Evolutionary conservation across 176 grass and related monocot species (phyloP).

Genomic region (Stipa capillata): DNA sequence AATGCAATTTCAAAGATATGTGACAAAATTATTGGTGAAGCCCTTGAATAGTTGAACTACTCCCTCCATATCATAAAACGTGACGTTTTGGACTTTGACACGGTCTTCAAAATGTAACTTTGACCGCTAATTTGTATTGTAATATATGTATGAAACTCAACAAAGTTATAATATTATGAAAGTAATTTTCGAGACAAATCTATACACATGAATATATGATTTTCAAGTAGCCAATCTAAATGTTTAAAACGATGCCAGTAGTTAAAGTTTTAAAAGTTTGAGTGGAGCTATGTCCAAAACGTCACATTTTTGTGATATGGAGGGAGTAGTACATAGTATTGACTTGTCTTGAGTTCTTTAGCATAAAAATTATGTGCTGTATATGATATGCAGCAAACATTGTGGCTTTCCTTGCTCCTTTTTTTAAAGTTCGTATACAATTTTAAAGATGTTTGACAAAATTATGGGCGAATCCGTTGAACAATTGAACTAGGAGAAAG

Average conservation of each 20-base stretch:
- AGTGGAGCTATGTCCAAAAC: neutral
- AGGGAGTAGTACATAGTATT: neutral
- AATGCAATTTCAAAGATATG: neutral
- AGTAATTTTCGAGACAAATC: no score
- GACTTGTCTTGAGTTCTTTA: neutral
- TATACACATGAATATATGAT: no score
- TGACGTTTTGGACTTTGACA: neutral
- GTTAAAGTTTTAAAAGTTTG: no score
- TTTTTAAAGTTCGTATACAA: neutral
- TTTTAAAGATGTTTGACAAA: neutral
- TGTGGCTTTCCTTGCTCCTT: neutral
- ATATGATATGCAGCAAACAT: neutral
- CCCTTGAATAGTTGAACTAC: neutral
- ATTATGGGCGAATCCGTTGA: neutral
- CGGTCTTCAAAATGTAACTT: neutral
- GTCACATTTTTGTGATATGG: no score
- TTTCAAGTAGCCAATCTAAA: no score
- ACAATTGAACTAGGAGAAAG: neutral
- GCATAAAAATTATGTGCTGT: neutral
- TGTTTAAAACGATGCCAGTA: no score
- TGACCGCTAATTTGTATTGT: no score
- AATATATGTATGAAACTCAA: no score
- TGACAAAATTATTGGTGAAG: conserved; percentile 1
- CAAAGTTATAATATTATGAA: no score
- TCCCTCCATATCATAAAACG: no score